These are phyloP conservation scores for Dothistroma pini DNA, from an alignment of 2,329 filamentous ascomycete genomes.

Conservation along the genomic window DNA sequence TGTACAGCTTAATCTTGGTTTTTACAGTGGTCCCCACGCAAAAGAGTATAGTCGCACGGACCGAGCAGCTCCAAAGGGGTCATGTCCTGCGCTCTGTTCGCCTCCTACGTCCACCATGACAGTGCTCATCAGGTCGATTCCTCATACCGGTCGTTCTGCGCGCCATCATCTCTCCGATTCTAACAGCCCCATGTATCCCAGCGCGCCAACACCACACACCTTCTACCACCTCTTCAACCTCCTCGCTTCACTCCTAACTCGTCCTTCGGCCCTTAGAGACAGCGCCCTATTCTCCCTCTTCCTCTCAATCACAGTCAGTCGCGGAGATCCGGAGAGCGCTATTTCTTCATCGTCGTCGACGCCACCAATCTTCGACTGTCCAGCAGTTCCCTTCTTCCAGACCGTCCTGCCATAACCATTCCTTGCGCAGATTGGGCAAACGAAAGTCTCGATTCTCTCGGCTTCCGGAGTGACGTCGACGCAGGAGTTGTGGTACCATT, in stretches of 20 bases:
- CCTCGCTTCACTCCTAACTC: not conserved
- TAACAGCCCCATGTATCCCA: no score
- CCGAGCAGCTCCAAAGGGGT: no score
- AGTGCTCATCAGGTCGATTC: no score
- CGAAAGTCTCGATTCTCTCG: slow-evolving; percentile 67
- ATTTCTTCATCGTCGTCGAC: not conserved
- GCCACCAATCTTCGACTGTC: not conserved
- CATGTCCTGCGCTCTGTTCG: no score
- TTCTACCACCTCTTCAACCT: not conserved
- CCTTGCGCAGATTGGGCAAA: slow-evolving; percentile 10
- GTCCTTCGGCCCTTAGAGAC: not conserved
- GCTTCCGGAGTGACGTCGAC: slow-evolving; percentile 71
- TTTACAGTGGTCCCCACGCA: no score
- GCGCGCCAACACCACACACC: not conserved
- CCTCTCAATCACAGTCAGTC: not conserved
- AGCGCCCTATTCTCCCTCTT: not conserved
- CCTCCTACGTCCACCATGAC: no score
- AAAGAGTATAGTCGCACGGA: no score
- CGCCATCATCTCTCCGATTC: no score
- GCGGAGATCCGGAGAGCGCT: not conserved
- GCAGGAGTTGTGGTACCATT: slow-evolving; percentile 93
- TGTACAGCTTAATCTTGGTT: no score
- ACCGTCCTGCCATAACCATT: not conserved
- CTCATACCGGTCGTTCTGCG: no score
- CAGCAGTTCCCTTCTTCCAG: not conserved